These are phyloP conservation scores for Corymbia maculata DNA, from an alignment of 345 rosid species.

Conservation along the genomic window DNA sequence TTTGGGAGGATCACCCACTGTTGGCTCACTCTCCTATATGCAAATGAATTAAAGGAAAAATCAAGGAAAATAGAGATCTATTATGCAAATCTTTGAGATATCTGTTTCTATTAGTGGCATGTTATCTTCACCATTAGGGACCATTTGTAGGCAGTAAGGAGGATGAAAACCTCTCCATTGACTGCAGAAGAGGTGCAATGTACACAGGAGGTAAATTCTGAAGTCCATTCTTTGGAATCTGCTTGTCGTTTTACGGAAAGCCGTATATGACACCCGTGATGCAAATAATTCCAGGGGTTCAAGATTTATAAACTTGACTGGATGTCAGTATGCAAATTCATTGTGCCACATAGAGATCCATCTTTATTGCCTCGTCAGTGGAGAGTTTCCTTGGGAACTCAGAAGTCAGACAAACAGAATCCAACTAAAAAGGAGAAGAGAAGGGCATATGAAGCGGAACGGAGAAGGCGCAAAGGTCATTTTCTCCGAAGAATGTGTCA, in stretches of 20 bases:
- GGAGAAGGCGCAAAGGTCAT: conserved; percentile 39
- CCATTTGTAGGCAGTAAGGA: conserved; percentile 56
- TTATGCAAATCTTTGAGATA: background rate
- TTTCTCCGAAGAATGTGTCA: no score
- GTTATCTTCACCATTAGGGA: background rate
- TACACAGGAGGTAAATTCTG: conserved; percentile 66
- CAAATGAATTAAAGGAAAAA: background rate
- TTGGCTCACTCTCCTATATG: background rate
- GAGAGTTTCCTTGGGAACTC: conserved; percentile 91
- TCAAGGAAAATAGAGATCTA: background rate
- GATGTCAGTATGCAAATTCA: conserved; percentile 81
- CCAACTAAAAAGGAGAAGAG: conserved; percentile 72
- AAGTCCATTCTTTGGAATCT: background rate
- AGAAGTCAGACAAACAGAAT: conserved; percentile 76
- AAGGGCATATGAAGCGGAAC: conserved; percentile 50
- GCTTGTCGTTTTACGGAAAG: background rate
- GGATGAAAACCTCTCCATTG: conserved; percentile 81
- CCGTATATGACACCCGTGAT: conserved; percentile 4
- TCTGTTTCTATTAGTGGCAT: background rate
- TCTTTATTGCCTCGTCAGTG: conserved; percentile 71
- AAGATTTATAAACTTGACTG: conserved; percentile 73
- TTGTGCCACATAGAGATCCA: conserved; percentile 89
- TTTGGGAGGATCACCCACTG: background rate
- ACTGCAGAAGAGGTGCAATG: conserved; percentile 53
- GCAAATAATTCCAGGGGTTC: conserved; percentile 53